phyloP scores from a whole-genome alignment of 495 filamentous ascomycete genomes.

The Neurospora sp. region DNA sequence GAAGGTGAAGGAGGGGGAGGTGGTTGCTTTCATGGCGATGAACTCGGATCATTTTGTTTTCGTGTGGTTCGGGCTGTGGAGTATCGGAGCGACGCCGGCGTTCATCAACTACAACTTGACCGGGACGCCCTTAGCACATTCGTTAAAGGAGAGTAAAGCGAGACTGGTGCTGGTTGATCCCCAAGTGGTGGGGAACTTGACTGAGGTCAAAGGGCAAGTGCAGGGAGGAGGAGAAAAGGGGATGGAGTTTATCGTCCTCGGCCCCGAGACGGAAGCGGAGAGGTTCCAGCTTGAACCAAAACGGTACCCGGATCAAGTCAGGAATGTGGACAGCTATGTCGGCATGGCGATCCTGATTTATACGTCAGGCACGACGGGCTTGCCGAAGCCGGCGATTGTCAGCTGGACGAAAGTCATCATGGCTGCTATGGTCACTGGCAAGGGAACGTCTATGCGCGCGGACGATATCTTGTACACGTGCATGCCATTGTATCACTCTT shows the following conservation, averaged over 20 bases:
- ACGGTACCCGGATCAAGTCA: slow-evolving; percentile 51
- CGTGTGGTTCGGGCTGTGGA: slow-evolving; percentile 34
- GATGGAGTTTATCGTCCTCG: slow-evolving; percentile 51
- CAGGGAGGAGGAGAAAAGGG: slow-evolving; percentile 1
- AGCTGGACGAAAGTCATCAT: slow-evolving; percentile 58
- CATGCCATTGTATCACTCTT: slow-evolving; percentile 92
- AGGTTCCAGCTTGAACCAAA: slow-evolving; percentile 38
- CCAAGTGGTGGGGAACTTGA: slow-evolving; percentile 39
- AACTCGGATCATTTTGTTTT: slow-evolving; percentile 62
- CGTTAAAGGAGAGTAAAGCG: slow-evolving; percentile 68
- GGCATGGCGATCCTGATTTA: slow-evolving; percentile 72
- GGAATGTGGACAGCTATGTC: slow-evolving; percentile 39
- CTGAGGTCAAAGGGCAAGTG: slow-evolving; percentile 31
- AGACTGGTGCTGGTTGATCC: slow-evolving; percentile 77
- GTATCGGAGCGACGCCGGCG: slow-evolving; percentile 29
- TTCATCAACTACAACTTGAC: slow-evolving; percentile 47
- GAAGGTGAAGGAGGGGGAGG: slow-evolving; percentile 57
- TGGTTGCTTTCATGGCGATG: slow-evolving; percentile 80
- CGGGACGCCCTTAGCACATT: slow-evolving; percentile 32
- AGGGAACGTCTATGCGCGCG: slow-evolving; percentile 43
- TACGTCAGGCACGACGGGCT: slow-evolving; percentile 79
- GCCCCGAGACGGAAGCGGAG: slow-evolving; percentile 47
- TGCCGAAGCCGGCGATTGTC: slow-evolving; percentile 84
- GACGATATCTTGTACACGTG: slow-evolving; percentile 74
- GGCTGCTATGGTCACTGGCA: slow-evolving; percentile 40